A percentile compares a stretch with the other conserved stretches of the same genome.
Conservation (phyloP, 352 stramenopile species). For the Globisporangium middletonii region DNA sequence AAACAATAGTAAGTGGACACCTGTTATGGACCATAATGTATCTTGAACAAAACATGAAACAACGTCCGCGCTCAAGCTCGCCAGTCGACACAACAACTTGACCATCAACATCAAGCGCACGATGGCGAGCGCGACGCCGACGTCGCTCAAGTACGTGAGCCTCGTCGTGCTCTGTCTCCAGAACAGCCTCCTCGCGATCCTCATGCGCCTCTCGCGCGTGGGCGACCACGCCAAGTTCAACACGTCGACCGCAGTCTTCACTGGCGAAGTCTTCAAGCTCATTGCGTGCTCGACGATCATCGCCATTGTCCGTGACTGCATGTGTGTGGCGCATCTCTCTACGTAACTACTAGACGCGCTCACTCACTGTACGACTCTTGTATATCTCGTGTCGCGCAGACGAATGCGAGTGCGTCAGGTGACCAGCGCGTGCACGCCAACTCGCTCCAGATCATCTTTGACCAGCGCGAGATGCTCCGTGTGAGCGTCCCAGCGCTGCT, state of each 20-base stretch:
- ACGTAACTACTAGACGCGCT: background rate
- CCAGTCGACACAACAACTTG: background rate
- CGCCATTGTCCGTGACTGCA: constrained; percentile 17
- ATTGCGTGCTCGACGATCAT: constrained; percentile 41
- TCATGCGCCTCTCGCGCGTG: constrained; percentile 79
- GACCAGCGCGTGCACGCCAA: constrained; percentile 11
- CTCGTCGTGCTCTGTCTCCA: constrained; percentile 76
- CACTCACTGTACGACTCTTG: background rate
- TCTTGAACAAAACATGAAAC: too few species aligned
- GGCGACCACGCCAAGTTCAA: constrained; percentile 70
- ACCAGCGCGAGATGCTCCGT: constrained; percentile 53
- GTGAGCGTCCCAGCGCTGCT: constrained; percentile 72
- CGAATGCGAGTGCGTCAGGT: background rate
- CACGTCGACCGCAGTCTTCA: constrained; percentile 63
- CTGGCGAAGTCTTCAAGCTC: constrained; percentile 73
- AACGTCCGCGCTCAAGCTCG: too few species aligned
- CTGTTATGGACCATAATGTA: too few species aligned
- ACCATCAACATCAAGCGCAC: background rate
- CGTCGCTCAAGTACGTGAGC: constrained; percentile 71
- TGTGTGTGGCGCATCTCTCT: background rate
- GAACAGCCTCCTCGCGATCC: constrained; percentile 68
- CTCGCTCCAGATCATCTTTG: constrained; percentile 42
- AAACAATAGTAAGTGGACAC: too few species aligned
- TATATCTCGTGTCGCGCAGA: background rate
- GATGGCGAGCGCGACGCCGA: constrained; percentile 13